Conservation (phyloP, 495 filamentous ascomycete species). For the Halenospora varia region DNA sequence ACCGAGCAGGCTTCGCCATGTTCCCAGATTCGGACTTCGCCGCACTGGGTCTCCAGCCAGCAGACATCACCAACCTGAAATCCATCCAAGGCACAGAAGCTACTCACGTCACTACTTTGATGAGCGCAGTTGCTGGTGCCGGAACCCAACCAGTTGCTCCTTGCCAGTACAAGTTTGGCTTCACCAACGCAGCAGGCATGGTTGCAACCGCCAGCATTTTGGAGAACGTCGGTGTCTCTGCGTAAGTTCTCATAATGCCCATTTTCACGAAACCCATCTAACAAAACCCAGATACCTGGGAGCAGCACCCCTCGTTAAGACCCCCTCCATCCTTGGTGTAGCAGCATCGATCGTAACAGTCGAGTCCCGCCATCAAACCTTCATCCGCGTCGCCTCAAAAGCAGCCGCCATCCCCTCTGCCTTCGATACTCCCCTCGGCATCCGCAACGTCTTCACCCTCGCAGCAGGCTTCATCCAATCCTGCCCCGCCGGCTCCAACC, state of each 20-base stretch:
- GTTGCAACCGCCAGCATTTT: conserved; percentile 48
- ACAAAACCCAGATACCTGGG: conserved; percentile 42
- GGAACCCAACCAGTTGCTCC: conserved; percentile 43
- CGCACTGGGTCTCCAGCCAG: conserved; percentile 41
- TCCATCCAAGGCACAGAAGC: conserved; percentile 50
- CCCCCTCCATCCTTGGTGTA: conserved; percentile 49
- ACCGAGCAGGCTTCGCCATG: conserved; percentile 52
- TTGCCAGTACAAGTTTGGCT: conserved; percentile 57
- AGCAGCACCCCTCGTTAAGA: conserved; percentile 52
- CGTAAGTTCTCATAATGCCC: conserved; percentile 36
- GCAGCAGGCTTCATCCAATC: conserved; percentile 54
- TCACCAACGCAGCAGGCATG: conserved; percentile 44
- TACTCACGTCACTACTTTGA: conserved; percentile 55
- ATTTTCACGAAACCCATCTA: not conserved
- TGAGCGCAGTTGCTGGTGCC: conserved; percentile 42
- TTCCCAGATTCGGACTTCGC: conserved; percentile 48
- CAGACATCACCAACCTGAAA: conserved; percentile 50
- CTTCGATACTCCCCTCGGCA: conserved; percentile 52
- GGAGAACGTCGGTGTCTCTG: conserved; percentile 54
- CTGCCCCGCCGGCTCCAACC: conserved; percentile 51
- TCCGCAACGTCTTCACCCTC: conserved; percentile 58
- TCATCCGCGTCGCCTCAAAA: conserved; percentile 46
- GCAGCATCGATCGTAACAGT: conserved; percentile 60
- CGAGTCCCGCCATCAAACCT: conserved; percentile 57
- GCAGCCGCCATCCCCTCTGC: conserved; percentile 49